Evolutionary conservation across 345 rosid genomes (phyloP).

Genomic region (Populus euphratica): DNA sequence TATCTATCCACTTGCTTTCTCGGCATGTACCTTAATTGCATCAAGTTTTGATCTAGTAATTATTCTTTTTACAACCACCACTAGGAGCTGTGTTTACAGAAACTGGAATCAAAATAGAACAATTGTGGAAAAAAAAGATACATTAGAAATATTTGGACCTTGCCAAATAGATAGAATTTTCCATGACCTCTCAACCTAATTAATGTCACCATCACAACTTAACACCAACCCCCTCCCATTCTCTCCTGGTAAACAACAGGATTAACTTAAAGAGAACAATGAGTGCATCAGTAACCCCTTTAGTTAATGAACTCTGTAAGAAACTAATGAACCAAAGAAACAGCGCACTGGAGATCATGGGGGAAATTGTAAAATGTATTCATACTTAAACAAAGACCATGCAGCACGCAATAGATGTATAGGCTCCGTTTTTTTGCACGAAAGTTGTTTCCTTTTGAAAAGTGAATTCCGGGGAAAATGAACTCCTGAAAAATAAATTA

Average conservation of each 20-base stretch:
- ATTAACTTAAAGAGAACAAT: not conserved
- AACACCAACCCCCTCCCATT: no score
- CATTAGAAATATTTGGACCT: not conserved
- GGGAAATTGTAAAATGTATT: not conserved
- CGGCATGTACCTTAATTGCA: not conserved
- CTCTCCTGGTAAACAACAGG: not conserved
- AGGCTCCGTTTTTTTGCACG: no score
- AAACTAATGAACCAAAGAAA: not conserved
- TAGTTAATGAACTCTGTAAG: not conserved
- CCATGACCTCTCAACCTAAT: not conserved
- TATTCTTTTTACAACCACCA: not conserved
- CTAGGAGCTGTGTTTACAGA: no score
- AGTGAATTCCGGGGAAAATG: no score
- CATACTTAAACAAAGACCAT: not conserved
- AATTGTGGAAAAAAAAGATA: not conserved
- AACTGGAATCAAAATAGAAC: not conserved
- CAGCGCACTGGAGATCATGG: not conserved
- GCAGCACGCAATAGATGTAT: not conserved
- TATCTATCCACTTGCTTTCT: not conserved
- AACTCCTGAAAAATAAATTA: no score
- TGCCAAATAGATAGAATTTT: not conserved
- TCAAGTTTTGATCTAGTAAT: not conserved
- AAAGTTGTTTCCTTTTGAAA: no score
- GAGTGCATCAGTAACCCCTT: not conserved
- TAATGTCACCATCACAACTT: no score